A percentile compares a stretch with the other conserved stretches of the same genome.
Conservation (phyloP, 2,329 filamentous ascomycete genomes). For the Fonsecaea multimorphosa region DNA sequence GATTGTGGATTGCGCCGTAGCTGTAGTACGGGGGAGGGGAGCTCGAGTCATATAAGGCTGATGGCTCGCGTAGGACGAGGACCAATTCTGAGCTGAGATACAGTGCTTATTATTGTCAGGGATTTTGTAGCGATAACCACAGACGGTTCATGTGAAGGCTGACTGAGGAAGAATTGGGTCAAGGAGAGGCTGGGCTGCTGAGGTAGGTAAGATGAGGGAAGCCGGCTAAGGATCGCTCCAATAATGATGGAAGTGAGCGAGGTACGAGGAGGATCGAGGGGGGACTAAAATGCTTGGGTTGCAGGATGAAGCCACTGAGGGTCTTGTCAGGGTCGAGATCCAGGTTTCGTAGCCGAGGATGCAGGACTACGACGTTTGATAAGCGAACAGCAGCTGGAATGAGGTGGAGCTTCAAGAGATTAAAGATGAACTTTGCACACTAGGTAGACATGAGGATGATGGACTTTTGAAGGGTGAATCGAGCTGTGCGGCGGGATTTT, state of each 20-base stretch:
- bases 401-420: neutral
- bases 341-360: neutral
- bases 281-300: neutral
- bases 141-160: neutral
- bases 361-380: neutral
- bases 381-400: neutral
- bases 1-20: neutral
- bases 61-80: neutral
- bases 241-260: neutral
- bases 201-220: constrained; percentile 3
- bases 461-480: neutral
- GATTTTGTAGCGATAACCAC: neutral
- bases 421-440: neutral
- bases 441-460: neutral
- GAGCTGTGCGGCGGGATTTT: neutral
- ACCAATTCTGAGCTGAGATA: constrained; percentile 13
- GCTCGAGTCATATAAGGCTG: constrained; percentile 13
- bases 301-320: neutral
- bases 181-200: constrained; percentile 6
- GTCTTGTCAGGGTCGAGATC: neutral
- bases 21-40: neutral
- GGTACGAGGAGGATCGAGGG: neutral
- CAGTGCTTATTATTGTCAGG: constrained; percentile 19
- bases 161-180: neutral
- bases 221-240: neutral